Conservation (phyloP, 106 monocot genomes). For the Ottelia alismoides region DNA sequence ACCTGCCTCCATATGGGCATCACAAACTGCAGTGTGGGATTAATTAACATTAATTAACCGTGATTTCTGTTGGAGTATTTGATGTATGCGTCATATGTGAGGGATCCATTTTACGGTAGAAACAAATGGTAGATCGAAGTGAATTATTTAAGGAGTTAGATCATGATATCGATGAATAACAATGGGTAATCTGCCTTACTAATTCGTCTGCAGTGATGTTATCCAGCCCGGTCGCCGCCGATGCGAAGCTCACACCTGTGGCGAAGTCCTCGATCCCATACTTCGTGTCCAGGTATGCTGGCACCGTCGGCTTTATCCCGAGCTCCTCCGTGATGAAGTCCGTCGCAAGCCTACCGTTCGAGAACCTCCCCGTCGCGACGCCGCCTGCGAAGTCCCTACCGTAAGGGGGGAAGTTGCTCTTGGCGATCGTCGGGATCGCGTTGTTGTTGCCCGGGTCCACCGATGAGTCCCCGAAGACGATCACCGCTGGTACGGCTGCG, state of each 20-base stretch:
- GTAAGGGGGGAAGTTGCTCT: slow-evolving; percentile 39
- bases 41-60: too few relatives aligned
- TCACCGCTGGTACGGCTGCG: background rate
- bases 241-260: slow-evolving; percentile 10
- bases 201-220: slow-evolving; percentile 5
- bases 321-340: slow-evolving; percentile 17
- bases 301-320: background rate
- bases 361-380: slow-evolving; percentile 30
- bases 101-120: too few relatives aligned
- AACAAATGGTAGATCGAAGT: too few relatives aligned
- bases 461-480: slow-evolving; percentile 41
- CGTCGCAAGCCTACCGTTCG: slow-evolving; percentile 29
- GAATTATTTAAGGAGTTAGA: too few relatives aligned
- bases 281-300: too few relatives aligned
- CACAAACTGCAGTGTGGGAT: background rate
- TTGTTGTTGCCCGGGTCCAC: slow-evolving; percentile 51
- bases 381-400: slow-evolving; percentile 20
- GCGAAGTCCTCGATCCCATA: slow-evolving; percentile 9
- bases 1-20: slow-evolving; percentile 6
- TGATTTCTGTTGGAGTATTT: too few relatives aligned
- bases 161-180: too few relatives aligned
- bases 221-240: slow-evolving; percentile 9
- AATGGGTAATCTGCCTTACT: too few relatives aligned
- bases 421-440: slow-evolving; percentile 18
- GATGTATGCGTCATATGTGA: too few relatives aligned